Conservation (phyloP, 768 basidiomycete genomes). For the Leucosporidium yakuticum region DNA sequence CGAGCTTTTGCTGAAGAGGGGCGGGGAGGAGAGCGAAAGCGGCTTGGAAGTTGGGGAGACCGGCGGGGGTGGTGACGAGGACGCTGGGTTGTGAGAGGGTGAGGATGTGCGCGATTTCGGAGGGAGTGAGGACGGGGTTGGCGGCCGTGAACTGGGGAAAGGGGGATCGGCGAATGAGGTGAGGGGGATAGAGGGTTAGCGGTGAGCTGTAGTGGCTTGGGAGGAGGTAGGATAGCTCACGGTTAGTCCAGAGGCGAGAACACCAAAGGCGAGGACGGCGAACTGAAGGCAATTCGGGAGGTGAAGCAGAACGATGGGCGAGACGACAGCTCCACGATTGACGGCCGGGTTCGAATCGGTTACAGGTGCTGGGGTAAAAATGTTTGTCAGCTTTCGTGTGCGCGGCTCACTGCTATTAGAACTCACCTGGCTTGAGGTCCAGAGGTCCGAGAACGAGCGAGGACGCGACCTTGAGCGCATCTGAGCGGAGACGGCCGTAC, state of each 20-base stretch:
- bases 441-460: conserved; percentile 19
- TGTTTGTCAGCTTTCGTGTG: neutral
- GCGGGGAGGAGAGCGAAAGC: conserved; percentile 25
- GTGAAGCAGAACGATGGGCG: conserved; percentile 36
- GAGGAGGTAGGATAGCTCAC: neutral
- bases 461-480: conserved; percentile 23
- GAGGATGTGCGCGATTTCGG: conserved; percentile 35
- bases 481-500: conserved; percentile 20
- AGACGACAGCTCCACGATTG: conserved; percentile 35
- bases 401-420: neutral
- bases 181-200: neutral
- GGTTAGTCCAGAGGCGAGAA: conserved; percentile 31
- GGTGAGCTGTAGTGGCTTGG: neutral
- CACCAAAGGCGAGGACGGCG: conserved; percentile 35
- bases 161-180: conserved; percentile 6
- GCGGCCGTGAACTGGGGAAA: conserved; percentile 35
- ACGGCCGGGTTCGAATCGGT: conserved; percentile 11
- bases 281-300: conserved; percentile 39
- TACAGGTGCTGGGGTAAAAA: no score
- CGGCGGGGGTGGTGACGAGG: conserved; percentile 35
- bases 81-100: conserved; percentile 31
- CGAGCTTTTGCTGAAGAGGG: conserved; percentile 24
- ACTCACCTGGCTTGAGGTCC: conserved; percentile 3
- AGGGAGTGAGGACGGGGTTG: conserved; percentile 38
- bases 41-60: conserved; percentile 27